These are phyloP conservation scores for Salix koriyanagi DNA, from an alignment of 345 rosid species.

Conservation along the genomic window DNA sequence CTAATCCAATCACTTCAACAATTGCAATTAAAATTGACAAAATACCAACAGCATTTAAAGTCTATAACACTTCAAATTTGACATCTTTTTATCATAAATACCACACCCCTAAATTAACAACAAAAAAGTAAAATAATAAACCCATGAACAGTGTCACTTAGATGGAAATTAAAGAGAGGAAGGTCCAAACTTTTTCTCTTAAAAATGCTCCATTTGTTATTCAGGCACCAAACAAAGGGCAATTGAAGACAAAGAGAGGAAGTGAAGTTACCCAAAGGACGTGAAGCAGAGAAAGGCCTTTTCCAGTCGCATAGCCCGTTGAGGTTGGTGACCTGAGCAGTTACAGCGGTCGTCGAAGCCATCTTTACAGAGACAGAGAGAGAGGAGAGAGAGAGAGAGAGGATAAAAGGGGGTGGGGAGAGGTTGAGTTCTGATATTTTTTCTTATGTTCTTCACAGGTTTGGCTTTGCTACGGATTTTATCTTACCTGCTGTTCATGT, in stretches of 20 bases:
- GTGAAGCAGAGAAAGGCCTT: constrained; percentile 34
- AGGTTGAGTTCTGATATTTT: too few species aligned
- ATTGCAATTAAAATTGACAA: too few species aligned
- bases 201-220: not conserved
- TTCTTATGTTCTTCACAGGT: too few species aligned
- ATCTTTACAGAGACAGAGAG: constrained; percentile 15
- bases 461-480: too few species aligned
- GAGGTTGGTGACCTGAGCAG: constrained; percentile 28
- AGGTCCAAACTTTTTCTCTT: not conserved
- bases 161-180: not conserved
- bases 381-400: not conserved
- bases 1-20: too few species aligned
- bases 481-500: too few species aligned
- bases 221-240: not conserved
- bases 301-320: constrained; percentile 27
- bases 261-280: constrained; percentile 36
- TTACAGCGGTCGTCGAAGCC: constrained; percentile 45
- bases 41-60: too few species aligned
- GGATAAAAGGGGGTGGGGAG: not conserved
- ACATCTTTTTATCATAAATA: too few species aligned
- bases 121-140: not conserved
- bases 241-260: not conserved
- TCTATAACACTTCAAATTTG: too few species aligned
- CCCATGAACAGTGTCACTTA: not conserved
- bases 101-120: not conserved